Evolutionary conservation across 1,284 basidiomycete genomes (phyloP).

Genomic region (Cryptococcus sp.): DNA sequence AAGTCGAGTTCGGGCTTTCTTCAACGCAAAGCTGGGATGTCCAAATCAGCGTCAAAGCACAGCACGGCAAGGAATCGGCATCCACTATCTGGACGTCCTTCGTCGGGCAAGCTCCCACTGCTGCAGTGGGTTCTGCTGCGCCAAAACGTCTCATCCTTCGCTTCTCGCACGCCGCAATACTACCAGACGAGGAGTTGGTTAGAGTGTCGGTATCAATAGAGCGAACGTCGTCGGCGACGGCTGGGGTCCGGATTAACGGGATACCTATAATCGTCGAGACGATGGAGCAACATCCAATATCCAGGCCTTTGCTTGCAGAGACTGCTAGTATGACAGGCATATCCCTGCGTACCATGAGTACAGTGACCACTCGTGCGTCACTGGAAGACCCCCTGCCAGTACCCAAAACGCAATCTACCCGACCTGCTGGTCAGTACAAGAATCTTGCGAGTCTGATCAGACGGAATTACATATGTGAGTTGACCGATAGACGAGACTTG

Average conservation of each 20-base stretch:
- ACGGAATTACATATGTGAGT: conserved; percentile 82
- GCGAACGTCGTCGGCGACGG: conserved; percentile 60
- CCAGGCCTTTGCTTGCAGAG: conserved; percentile 40
- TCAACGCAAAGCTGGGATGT: conserved; percentile 87
- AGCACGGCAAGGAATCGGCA: conserved; percentile 62
- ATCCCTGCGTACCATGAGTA: conserved; percentile 36
- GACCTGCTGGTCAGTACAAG: conserved; percentile 69
- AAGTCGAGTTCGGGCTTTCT: conserved; percentile 78
- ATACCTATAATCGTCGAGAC: conserved; percentile 67
- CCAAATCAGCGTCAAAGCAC: conserved; percentile 65
- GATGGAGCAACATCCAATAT: conserved; percentile 25
- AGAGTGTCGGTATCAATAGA: conserved; percentile 78
- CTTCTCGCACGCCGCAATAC: conserved; percentile 67
- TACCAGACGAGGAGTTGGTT: conserved; percentile 64
- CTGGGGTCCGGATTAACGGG: conserved; percentile 76
- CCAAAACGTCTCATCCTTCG: conserved; percentile 67
- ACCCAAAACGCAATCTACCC: conserved; percentile 49
- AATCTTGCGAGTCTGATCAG: conserved; percentile 79
- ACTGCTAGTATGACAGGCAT: conserved; percentile 46
- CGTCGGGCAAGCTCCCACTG: conserved; percentile 59
- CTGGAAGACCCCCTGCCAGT: conserved; percentile 15
- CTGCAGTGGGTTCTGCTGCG: conserved; percentile 47
- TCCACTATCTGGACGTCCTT: conserved; percentile 70
- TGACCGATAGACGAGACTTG: neutral
- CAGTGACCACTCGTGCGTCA: conserved; percentile 20